Percentiles rank a stretch among this genome's conserved stretches.
These are phyloP conservation scores for Helicostylum pulchrum DNA, from an alignment of 192 early-diverging fungal genomes.

Conservation along the genomic window DNA sequence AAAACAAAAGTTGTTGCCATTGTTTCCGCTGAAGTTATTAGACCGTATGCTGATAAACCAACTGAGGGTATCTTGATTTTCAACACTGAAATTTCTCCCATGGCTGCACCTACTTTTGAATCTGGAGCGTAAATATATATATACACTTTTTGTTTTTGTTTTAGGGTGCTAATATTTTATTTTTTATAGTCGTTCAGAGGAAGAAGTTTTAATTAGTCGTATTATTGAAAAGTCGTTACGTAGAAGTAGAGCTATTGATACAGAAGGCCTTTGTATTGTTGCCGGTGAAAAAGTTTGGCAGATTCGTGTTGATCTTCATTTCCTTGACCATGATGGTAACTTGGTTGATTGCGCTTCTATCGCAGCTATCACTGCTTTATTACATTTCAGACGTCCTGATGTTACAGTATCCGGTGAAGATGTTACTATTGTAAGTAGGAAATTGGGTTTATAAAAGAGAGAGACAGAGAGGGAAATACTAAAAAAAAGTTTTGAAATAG, in stretches of 20 bases:
- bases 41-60: slow-evolving; percentile 70
- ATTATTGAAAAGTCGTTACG: slow-evolving; percentile 87
- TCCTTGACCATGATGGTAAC: slow-evolving; percentile 95
- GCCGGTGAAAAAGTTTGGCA: slow-evolving; percentile 96
- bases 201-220: slow-evolving; percentile 82
- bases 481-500: slow-evolving; percentile 34
- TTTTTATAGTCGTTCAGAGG: slow-evolving; percentile 59
- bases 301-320: slow-evolving; percentile 85
- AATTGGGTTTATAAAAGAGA: not conserved
- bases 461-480: not conserved
- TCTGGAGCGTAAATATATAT: slow-evolving; percentile 47
- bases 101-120: slow-evolving; percentile 80
- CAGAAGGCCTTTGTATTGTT: slow-evolving; percentile 95
- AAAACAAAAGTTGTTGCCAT: slow-evolving; percentile 75
- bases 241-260: slow-evolving; percentile 84
- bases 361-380: slow-evolving; percentile 83
- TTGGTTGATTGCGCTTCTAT: slow-evolving; percentile 88
- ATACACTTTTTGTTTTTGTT: not conserved
- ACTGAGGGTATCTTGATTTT: slow-evolving; percentile 87
- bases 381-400: slow-evolving; percentile 93
- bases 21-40: slow-evolving; percentile 66
- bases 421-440: slow-evolving; percentile 75
- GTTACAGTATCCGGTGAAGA: slow-evolving; percentile 90
- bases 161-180: not conserved
- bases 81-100: slow-evolving; percentile 82